phyloP scores from a whole-genome alignment of 768 basidiomycete genomes.

The Pleurotus pulmonarius region DNA sequence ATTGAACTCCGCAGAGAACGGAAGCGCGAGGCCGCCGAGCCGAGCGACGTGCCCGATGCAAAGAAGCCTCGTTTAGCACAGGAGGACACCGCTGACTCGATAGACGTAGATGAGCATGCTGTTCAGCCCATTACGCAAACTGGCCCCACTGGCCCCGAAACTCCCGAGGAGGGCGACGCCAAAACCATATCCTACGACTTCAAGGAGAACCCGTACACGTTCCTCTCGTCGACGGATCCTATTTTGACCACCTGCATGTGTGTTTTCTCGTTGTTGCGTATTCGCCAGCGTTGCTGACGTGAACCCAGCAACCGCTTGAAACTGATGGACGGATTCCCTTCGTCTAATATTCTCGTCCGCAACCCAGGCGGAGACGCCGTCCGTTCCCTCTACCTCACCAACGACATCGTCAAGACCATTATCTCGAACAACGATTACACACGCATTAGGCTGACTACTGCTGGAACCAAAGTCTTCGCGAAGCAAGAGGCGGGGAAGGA shows the following conservation, averaged over 20 bases:
- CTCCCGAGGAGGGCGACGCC: too few species aligned
- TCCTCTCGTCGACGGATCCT: slow-evolving; percentile 66
- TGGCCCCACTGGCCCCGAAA: too few species aligned
- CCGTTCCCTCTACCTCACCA: slow-evolving; percentile 85
- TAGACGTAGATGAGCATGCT: too few species aligned
- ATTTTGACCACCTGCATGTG: slow-evolving; percentile 73
- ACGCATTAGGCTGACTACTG: slow-evolving; percentile 81
- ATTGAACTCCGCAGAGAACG: slow-evolving; percentile 23
- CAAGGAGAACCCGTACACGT: slow-evolving; percentile 92
- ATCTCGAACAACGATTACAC: slow-evolving; percentile 79
- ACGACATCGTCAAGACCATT: slow-evolving; percentile 78
- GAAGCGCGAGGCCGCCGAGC: slow-evolving; percentile 50
- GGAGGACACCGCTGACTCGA: not conserved
- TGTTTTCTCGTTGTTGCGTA: slow-evolving; percentile 21
- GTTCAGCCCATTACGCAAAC: too few species aligned
- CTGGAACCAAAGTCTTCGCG: slow-evolving; percentile 91
- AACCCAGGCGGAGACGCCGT: slow-evolving; percentile 71
- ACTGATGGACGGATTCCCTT: slow-evolving; percentile 68
- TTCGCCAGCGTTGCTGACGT: not conserved
- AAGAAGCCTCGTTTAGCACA: slow-evolving; percentile 46
- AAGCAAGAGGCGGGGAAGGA: slow-evolving; percentile 80
- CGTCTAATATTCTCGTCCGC: slow-evolving; percentile 77
- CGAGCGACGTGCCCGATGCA: slow-evolving; percentile 36
- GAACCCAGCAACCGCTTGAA: slow-evolving; percentile 63
- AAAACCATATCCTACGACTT: slow-evolving; percentile 16